Base-by-base conservation (phyloP, 768 basidiomycete species). In the Clathrus columnatus region DNA sequence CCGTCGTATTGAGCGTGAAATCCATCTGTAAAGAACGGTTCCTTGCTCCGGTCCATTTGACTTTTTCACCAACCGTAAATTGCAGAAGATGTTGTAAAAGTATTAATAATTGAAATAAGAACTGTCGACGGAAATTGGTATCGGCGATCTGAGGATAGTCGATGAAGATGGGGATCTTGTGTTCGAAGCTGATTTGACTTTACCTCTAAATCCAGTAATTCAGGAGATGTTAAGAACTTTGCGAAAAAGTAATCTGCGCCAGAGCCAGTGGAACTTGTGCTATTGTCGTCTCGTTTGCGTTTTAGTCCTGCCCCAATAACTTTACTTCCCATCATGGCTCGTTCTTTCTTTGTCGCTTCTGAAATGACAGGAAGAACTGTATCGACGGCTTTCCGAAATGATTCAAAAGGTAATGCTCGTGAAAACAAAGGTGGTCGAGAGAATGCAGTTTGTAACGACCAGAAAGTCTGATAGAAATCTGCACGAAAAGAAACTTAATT, bases 111-210 rank as follows among this genome's bases (percentile, higher is more conserved):
- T 96, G 92, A 65, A 94, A 84, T 18, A 95, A 75, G 68, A 93
- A 83, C 69, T 95, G 93, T 16, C 91, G 83, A n/a, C 92, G 86
- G 74, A 96, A 96, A 62, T 87, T 81, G 0, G 87, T 87, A 63
- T 94, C 92, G 20, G 91, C 86, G 51, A 94, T 80, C 91, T 93
- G 64, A 6, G 28, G 48, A 17, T 56, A 61, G 29, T 28, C 29
- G 10, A 28, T 49, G 26, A 56, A 51, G 11, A 42, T 27, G 28
- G 50, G 54, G 60, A 55, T 36, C 26, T 49, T 32, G 21, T 28
- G 30, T 2, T 44, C 14, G n/a, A 20, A 41, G n/a, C n/a, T 14
- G 7, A 27, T 42, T 27, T 17, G 7, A 47, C 17, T 62, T 49
- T 50, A 91, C 92, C 78, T 96, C 91, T 47, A 93, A 82, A 50